phyloP scores from a whole-genome alignment of 2,329 filamentous ascomycete species.

The Neonectria hederae region DNA sequence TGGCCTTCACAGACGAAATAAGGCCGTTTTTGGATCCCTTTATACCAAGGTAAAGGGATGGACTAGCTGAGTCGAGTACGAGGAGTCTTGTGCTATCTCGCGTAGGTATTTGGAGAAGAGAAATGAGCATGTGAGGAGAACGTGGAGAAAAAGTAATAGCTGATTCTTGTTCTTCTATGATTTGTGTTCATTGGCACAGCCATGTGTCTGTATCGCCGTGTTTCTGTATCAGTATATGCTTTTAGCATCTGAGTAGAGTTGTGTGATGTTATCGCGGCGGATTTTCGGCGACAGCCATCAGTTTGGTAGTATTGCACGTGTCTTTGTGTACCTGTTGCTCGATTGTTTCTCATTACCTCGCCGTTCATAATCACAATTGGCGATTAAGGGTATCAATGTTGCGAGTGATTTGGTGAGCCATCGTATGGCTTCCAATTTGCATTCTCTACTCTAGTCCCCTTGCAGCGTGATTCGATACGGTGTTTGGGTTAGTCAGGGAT shows the following conservation, averaged over 20 bases:
- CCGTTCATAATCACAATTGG: too few relatives aligned
- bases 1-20: conserved; percentile 36
- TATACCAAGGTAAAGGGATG: background rate
- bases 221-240: background rate
- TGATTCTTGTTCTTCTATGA: background rate
- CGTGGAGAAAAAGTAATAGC: too few relatives aligned
- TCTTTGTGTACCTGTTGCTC: background rate
- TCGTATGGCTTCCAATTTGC: background rate
- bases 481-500: background rate
- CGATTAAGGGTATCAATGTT: background rate
- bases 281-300: background rate
- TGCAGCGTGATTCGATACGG: background rate
- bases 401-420: background rate
- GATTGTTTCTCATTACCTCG: too few relatives aligned
- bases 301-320: background rate
- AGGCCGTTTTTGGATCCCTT: background rate
- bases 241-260: background rate
- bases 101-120: background rate
- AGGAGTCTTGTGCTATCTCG: background rate
- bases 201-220: background rate
- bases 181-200: background rate
- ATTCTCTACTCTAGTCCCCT: background rate
- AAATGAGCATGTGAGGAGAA: background rate
- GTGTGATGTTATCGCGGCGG: background rate
- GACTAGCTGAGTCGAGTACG: background rate